Percentiles rank a stretch among this genome's conserved stretches.
Evolutionary conservation across 2,329 filamentous ascomycete species (phyloP).

Genomic region (Hypoxylon sp.): DNA sequence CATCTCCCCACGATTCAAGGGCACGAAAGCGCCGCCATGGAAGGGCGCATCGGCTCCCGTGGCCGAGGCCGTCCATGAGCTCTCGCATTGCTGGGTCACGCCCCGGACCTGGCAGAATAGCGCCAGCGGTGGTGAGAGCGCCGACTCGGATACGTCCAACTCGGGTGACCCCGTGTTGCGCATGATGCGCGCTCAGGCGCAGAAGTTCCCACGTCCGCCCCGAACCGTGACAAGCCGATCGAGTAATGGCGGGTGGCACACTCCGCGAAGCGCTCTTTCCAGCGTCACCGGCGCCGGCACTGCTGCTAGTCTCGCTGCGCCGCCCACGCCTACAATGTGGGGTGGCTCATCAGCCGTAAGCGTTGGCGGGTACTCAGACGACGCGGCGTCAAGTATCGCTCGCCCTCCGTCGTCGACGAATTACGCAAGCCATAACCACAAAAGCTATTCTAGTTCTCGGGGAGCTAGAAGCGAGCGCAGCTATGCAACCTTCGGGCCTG

Average conservation of each 20-base stretch:
- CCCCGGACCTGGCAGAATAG: conserved; percentile 58
- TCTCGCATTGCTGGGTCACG: conserved; percentile 68
- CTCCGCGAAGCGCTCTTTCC: conserved; percentile 46
- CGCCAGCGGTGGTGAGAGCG: conserved; percentile 40
- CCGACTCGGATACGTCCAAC: conserved; percentile 46
- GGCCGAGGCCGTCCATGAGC: conserved; percentile 62
- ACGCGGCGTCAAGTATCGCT: conserved; percentile 43
- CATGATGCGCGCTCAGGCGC: conserved; percentile 50
- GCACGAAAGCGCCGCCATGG: conserved; percentile 70
- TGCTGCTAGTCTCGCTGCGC: conserved; percentile 27
- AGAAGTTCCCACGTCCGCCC: conserved; percentile 48
- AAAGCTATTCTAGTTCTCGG: conserved; percentile 26
- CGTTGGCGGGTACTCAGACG: conserved; percentile 50
- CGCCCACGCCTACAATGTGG: conserved; percentile 49
- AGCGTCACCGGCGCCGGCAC: conserved; percentile 12
- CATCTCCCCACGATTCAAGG: conserved; percentile 68
- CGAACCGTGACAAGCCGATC: conserved; percentile 40
- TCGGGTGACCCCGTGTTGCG: conserved; percentile 44
- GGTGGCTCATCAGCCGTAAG: conserved; percentile 52
- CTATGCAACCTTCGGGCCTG: conserved; percentile 44
- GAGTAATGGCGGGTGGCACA: conserved; percentile 43
- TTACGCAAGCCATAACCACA: conserved; percentile 15
- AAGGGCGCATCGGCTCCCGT: conserved; percentile 53
- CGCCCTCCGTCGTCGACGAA: conserved; percentile 29
- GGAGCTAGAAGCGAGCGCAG: conserved; percentile 47